A percentile compares a stretch with the other conserved stretches of the same genome.
Evolutionary conservation across 2,329 filamentous ascomycete species (phyloP).

Genomic region (Escovopsis sp.): DNA sequence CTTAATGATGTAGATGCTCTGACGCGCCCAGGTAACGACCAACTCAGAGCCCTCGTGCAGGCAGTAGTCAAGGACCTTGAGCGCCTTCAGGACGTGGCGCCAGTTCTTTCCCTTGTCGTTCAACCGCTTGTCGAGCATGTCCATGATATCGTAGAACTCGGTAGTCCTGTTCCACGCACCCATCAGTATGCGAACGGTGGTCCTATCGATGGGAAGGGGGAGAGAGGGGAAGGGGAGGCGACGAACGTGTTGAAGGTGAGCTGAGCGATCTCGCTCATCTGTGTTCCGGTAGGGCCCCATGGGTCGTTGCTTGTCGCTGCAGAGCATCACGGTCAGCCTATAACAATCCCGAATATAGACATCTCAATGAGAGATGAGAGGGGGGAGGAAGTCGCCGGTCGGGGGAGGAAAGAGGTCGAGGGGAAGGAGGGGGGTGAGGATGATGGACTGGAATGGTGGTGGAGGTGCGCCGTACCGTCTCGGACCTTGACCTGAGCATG

Average conservation of each 20-base stretch:
- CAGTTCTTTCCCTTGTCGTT: constrained; percentile 99
- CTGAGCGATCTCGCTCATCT: constrained; percentile 97
- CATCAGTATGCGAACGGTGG: neutral
- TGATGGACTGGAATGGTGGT: neutral
- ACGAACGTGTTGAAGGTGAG: constrained; percentile 94
- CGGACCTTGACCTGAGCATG: constrained; percentile 93
- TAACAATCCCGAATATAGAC: too few species aligned
- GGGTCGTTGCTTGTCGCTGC: constrained; percentile 95
- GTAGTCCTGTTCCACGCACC: constrained; percentile 46
- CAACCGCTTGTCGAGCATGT: constrained; percentile 96
- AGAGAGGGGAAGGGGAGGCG: neutral
- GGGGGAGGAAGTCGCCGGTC: too few species aligned
- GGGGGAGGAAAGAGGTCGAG: too few species aligned
- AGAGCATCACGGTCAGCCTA: constrained; percentile 4
- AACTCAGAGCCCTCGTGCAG: constrained; percentile 93
- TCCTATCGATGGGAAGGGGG: neutral
- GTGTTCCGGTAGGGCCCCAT: constrained; percentile 93
- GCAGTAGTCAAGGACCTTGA: constrained; percentile 97
- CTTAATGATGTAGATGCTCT: constrained; percentile 98
- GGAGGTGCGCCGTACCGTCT: constrained; percentile 52
- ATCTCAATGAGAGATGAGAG: too few species aligned
- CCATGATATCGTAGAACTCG: constrained; percentile 99
- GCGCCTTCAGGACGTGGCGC: constrained; percentile 91
- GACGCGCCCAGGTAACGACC: constrained; percentile 92
- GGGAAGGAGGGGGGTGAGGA: neutral